These are phyloP conservation scores for Ceratobasidium sp. DNA, from an alignment of 1,284 basidiomycete genomes.

Conservation along the genomic window DNA sequence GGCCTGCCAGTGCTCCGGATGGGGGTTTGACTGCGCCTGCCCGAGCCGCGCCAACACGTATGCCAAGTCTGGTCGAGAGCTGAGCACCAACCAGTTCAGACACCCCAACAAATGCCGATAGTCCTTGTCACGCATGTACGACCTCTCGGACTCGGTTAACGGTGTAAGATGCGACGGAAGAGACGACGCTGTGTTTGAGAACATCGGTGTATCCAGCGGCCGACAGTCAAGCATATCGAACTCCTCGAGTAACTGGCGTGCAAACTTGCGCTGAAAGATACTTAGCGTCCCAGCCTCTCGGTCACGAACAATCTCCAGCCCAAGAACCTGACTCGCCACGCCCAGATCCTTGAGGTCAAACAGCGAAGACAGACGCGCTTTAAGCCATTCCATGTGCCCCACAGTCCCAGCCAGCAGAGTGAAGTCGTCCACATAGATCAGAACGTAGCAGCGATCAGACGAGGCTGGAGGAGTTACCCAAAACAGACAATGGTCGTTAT, in stretches of 20 bases:
- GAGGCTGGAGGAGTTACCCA: neutral
- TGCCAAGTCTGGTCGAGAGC: neutral
- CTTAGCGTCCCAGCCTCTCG: conserved; percentile 1
- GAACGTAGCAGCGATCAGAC: neutral
- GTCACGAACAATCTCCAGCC: conserved; percentile 13
- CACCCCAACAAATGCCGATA: conserved; percentile 2
- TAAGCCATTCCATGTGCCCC: conserved; percentile 12
- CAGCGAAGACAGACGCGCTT: neutral
- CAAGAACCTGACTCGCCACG: neutral
- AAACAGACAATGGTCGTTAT: conserved; percentile 2
- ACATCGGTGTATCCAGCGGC: conserved; percentile 8
- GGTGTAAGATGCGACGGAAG: neutral
- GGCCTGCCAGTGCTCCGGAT: conserved; percentile 14
- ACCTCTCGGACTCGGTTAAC: neutral
- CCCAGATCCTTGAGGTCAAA: conserved; percentile 25
- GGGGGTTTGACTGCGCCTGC: conserved; percentile 24
- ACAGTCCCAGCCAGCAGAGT: neutral
- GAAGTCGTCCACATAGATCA: conserved; percentile 20
- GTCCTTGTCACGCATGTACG: conserved; percentile 16
- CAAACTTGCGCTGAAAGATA: conserved; percentile 15
- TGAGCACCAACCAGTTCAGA: conserved; percentile 12
- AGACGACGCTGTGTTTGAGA: neutral
- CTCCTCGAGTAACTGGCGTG: neutral
- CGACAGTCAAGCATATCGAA: conserved; percentile 3
- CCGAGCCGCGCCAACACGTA: conserved; percentile 7